Evolutionary conservation across 2,329 filamentous ascomycete genomes (phyloP), one percentile per base, ranked within the genome.

Genomic region (Penicillium sp.): DNA sequence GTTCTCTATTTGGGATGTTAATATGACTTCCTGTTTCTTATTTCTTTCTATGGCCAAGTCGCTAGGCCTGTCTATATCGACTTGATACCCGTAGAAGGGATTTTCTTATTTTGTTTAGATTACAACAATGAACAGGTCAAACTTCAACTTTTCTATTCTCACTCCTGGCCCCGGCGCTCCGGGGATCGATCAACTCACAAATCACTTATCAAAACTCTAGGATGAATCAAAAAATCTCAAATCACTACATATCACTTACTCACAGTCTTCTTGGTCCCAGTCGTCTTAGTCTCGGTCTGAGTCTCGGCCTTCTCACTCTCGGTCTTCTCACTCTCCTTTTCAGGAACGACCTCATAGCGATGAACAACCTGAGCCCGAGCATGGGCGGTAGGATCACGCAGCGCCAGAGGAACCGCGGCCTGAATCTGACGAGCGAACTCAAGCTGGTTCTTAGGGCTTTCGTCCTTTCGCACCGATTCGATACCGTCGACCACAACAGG

Each of bases 1-100:
- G 60, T 70, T 71, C 62, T 71, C 65, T 69, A 67, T 68, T 62
- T 71, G 66, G 67, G 66, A 64, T 72, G 69, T 71, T 73, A 67
- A 71, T 73, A 69, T 67, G 64, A 71, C 67, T 69, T 67, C 61
- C 69, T 67, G 61, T 68, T 66, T 65, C 63, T 67, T 65, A 58
- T 60, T 66, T 65, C 64, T 68, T 27, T 65, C 62, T 57, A 60
- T 68, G 67, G 69, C 60, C 60, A 70, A 57, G 63, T 61, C 56
- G 52, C 32, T 57, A 54, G 45, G 32, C 32, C 48, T 55, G 52
- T 55, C 44, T 47, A 55, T 55, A 57, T 59, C 47, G 62, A 62
- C 57, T 63, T 53, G 46, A 13, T 45, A 56, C 54, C 58, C 61
- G 61, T 65, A 64, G 62, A 65, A 63, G 42, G 52, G 31, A 54